These are phyloP conservation scores for Linum tenue DNA, from an alignment of 345 rosid species.

Conservation along the genomic window DNA sequence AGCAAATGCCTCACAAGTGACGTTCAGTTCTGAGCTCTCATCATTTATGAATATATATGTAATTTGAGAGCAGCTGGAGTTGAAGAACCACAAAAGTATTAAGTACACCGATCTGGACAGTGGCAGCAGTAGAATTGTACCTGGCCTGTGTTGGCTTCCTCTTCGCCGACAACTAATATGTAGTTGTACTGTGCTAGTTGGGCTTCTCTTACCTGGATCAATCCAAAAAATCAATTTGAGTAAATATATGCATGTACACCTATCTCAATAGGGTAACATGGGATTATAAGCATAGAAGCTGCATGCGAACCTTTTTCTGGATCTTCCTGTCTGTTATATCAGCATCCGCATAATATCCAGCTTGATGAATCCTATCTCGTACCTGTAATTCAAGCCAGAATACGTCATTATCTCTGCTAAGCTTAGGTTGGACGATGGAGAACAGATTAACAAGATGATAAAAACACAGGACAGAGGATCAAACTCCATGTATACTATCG, in stretches of 20 bases:
- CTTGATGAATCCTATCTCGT: slow-evolving; percentile 45
- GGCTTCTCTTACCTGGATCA: slow-evolving; percentile 78
- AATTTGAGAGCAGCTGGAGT: background rate
- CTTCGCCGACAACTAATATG: slow-evolving; percentile 94
- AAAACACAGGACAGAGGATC: too few species aligned
- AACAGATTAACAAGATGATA: too few species aligned
- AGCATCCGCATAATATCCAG: slow-evolving; percentile 73
- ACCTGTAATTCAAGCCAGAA: slow-evolving; percentile 35
- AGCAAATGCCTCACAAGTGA: background rate
- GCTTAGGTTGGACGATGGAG: background rate
- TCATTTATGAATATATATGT: too few species aligned
- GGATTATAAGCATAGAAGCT: background rate
- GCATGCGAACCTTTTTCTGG: slow-evolving; percentile 55
- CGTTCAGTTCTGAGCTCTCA: too few species aligned
- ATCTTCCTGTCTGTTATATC: slow-evolving; percentile 78
- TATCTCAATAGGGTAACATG: too few species aligned
- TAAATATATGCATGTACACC: background rate
- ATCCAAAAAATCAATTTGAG: slow-evolving; percentile 11
- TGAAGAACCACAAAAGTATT: too few species aligned
- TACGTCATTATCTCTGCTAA: background rate
- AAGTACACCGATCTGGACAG: too few species aligned
- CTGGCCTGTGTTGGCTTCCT: slow-evolving; percentile 67
- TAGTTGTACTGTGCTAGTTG: slow-evolving; percentile 87
- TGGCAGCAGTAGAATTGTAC: slow-evolving; percentile 20
- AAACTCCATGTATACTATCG: too few species aligned